Percentiles rank a stretch among this genome's conserved stretches.
phyloP scores from a whole-genome alignment of 2,329 filamentous ascomycete species.

The Exophiala dermatitidis region DNA sequence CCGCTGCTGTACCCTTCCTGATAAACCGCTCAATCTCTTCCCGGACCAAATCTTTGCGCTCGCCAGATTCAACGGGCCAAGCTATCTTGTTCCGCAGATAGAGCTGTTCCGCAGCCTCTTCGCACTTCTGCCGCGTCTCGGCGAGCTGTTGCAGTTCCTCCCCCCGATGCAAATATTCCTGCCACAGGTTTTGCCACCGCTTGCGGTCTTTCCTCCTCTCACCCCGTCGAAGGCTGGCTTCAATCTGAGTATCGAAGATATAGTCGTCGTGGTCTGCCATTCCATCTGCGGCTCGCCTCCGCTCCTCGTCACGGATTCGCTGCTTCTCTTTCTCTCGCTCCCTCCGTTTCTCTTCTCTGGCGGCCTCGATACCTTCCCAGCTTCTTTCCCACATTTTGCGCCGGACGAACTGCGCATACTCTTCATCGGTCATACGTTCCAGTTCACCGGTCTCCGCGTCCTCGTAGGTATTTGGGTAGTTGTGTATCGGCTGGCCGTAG shows the following conservation, averaged over 20 bases:
- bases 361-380: conserved; percentile 73
- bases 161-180: conserved; percentile 60
- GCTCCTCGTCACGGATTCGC: conserved; percentile 33
- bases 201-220: conserved; percentile 54
- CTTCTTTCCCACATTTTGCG: conserved; percentile 94
- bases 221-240: conserved; percentile 60
- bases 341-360: conserved; percentile 57
- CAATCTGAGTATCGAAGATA: conserved; percentile 57
- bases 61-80: conserved; percentile 67
- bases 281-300: neutral
- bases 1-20: conserved; percentile 33
- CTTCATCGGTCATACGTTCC: conserved; percentile 84
- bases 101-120: conserved; percentile 17
- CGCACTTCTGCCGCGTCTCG: conserved; percentile 12
- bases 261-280: conserved; percentile 13
- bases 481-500: conserved; percentile 92
- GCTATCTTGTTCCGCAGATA: conserved; percentile 45
- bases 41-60: conserved; percentile 49
- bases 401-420: conserved; percentile 81
- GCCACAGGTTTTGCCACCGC: conserved; percentile 56
- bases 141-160: conserved; percentile 37
- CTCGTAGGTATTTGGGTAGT: conserved; percentile 54
- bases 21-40: conserved; percentile 65
- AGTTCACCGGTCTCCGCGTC: conserved; percentile 51
- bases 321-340: conserved; percentile 45